These are phyloP conservation scores for Ophiorrhiza pumila DNA, from an alignment of 257 asterid species.

Conservation along the genomic window DNA sequence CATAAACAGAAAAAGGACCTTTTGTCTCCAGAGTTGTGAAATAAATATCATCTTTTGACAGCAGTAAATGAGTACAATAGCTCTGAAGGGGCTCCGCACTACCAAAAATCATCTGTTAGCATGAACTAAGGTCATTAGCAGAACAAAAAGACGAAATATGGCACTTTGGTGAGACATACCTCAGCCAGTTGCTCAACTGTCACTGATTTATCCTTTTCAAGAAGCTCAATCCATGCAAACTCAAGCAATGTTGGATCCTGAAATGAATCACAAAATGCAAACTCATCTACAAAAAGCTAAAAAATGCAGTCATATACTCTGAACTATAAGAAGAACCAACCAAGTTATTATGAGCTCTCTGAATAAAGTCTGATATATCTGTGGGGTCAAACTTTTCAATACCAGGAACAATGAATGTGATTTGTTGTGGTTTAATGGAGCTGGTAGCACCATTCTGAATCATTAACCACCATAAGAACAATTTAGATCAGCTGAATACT, in stretches of 20 bases:
- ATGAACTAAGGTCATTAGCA: constrained; percentile 42
- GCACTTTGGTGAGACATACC: constrained; percentile 42
- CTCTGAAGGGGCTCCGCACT: constrained; percentile 88
- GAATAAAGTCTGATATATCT: constrained; percentile 66
- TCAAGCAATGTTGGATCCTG: constrained; percentile 91
- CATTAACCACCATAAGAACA: constrained; percentile 23
- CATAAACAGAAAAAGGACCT: constrained; percentile 69
- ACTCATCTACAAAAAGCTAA: constrained; percentile 9
- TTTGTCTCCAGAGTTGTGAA: constrained; percentile 61
- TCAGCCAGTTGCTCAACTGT: constrained; percentile 87
- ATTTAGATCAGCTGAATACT: constrained; percentile 17
- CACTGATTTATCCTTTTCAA: constrained; percentile 65
- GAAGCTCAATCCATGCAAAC: constrained; percentile 96
- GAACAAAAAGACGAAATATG: constrained; percentile 22
- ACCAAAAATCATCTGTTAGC: constrained; percentile 94
- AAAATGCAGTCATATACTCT: constrained; percentile 12
- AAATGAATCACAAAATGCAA: constrained; percentile 11
- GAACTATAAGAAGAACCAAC: constrained; percentile 42
- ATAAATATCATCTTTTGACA: constrained; percentile 75
- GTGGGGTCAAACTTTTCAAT: constrained; percentile 60
- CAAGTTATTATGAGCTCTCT: constrained; percentile 75
- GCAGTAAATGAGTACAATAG: constrained; percentile 82
- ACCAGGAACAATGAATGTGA: constrained; percentile 92
- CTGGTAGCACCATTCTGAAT: constrained; percentile 73
- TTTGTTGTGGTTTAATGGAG: constrained; percentile 92